Percentiles rank a stretch among this genome's conserved stretches.
Conservation (phyloP, 495 filamentous ascomycete species). For the Sabuloglossum arenarium region DNA sequence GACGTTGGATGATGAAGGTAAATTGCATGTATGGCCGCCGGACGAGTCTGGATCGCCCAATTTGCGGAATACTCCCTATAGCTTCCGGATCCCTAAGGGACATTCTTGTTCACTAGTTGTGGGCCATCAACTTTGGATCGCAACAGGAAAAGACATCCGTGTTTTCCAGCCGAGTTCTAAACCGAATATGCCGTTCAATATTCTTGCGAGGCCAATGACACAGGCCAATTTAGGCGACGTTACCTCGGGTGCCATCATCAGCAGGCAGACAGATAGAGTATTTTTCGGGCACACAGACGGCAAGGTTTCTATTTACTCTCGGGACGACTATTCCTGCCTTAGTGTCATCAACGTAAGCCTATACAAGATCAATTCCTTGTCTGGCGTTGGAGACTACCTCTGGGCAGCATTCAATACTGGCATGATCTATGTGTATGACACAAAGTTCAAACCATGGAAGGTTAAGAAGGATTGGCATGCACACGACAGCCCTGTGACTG, state of each 20-base stretch:
- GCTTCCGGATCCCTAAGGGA: slow-evolving; percentile 53
- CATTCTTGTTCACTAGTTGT: slow-evolving; percentile 76
- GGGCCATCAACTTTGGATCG: slow-evolving; percentile 68
- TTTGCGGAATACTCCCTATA: slow-evolving; percentile 41
- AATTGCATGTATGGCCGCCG: slow-evolving; percentile 69
- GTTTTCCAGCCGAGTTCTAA: slow-evolving; percentile 52
- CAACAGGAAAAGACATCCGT: slow-evolving; percentile 68
- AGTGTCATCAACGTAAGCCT: slow-evolving; percentile 65
- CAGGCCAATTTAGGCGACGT: slow-evolving; percentile 58
- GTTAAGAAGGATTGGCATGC: slow-evolving; percentile 90
- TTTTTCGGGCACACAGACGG: slow-evolving; percentile 88
- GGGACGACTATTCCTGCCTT: slow-evolving; percentile 48
- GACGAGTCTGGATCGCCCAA: slow-evolving; percentile 56
- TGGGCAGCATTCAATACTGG: slow-evolving; percentile 94
- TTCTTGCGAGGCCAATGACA: slow-evolving; percentile 44
- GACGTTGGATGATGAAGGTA: slow-evolving; percentile 83
- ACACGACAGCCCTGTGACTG: slow-evolving; percentile 60
- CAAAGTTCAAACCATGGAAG: slow-evolving; percentile 58
- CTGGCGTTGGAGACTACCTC: slow-evolving; percentile 61
- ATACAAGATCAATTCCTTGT: slow-evolving; percentile 86
- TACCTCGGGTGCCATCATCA: slow-evolving; percentile 62
- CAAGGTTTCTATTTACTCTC: slow-evolving; percentile 81
- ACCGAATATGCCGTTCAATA: slow-evolving; percentile 49
- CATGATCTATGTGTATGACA: slow-evolving; percentile 89
- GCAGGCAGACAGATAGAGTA: slow-evolving; percentile 54